Percentiles rank a stretch among this genome's conserved stretches.
These are phyloP conservation scores for Russula abietina DNA, from an alignment of 768 basidiomycete genomes.

Conservation along the genomic window DNA sequence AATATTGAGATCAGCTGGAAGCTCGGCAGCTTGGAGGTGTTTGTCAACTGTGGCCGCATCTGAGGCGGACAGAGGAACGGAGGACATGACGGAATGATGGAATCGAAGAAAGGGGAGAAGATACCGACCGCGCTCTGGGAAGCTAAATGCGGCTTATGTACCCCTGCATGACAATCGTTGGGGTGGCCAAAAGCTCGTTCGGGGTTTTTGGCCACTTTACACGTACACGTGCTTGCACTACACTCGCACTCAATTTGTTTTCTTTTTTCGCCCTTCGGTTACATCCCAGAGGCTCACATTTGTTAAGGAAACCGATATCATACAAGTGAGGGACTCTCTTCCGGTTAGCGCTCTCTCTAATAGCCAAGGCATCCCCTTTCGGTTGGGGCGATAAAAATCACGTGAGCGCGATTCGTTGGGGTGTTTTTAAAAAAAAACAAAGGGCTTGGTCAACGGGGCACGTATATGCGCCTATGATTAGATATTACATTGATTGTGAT, in stretches of 20 bases:
- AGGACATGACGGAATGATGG: slow-evolving; percentile 29
- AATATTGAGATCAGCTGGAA: slow-evolving; percentile 36
- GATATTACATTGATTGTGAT: too few relatives aligned
- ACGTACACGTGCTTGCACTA: background rate
- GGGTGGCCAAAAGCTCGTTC: background rate
- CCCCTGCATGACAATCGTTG: background rate
- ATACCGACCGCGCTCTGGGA: background rate
- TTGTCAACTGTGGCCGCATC: slow-evolving; percentile 26
- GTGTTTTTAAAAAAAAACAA: too few relatives aligned
- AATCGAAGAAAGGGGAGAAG: slow-evolving; percentile 14
- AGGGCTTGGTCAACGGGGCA: background rate
- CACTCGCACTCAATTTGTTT: background rate
- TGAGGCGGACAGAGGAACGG: slow-evolving; percentile 27
- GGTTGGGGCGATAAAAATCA: slow-evolving; percentile 20
- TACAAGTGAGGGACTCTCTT: background rate
- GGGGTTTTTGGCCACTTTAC: background rate
- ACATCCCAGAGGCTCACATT: background rate
- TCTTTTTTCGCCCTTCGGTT: background rate
- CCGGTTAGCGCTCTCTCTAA: background rate
- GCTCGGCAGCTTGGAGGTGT: slow-evolving; percentile 25
- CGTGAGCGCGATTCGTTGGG: slow-evolving; percentile 25
- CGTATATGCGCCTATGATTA: background rate
- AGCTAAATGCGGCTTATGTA: slow-evolving; percentile 19
- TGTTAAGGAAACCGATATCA: background rate
- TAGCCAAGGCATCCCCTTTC: background rate